Evolutionary conservation across 2,329 filamentous ascomycete genomes (phyloP), one percentile per base, ranked within the genome.

Genomic region (Colletotrichum camelliae): DNA sequence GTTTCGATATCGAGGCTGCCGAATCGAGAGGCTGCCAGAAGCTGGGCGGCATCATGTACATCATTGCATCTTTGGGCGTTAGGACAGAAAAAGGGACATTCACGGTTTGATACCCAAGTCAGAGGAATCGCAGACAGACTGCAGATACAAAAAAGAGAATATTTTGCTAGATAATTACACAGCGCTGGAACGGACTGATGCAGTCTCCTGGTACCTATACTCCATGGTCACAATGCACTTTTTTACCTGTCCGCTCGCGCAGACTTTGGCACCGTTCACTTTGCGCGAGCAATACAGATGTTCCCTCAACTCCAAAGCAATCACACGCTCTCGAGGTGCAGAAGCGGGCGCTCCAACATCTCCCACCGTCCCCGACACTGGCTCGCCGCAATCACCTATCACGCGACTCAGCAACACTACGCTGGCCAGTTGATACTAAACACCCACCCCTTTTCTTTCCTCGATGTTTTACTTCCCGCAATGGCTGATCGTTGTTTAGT

Each of bases 71-170:
- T 35, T 55, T 21, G 15, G 70, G 74, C 64, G 65, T 73, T 76
- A 29, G 58, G 29, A n/a, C 37, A 61, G 5, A 52, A 31, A 61
- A 37, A 39, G 15, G 31, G 55, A 57, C 16, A 27, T 57, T 60
- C 37, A 33, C 43, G 55, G 10, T 75, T 58, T 74, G 74, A 76
- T 76, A 76, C 70, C 74, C 74, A 74, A 43, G 33, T 33, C 55
- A 48, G 18, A 60, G 15, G 18, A 31, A 13, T 33, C 29, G 24
- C 24, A 52, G 31, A 73, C 15, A 60, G 15, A 73, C 15, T 39
- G 15, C 18, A 35, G 8, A 64, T 13, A 31, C 31, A 39, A 31
- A 73, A 33, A 8, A 52, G 15, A 27, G 13, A 33, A 24, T 24
- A 58, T 58, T 64, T 67, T 64, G 70, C 62, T 67, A 65, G 27